phyloP scores from a whole-genome alignment of 2,329 filamentous ascomycete species.

The Ophiostoma quercus region DNA sequence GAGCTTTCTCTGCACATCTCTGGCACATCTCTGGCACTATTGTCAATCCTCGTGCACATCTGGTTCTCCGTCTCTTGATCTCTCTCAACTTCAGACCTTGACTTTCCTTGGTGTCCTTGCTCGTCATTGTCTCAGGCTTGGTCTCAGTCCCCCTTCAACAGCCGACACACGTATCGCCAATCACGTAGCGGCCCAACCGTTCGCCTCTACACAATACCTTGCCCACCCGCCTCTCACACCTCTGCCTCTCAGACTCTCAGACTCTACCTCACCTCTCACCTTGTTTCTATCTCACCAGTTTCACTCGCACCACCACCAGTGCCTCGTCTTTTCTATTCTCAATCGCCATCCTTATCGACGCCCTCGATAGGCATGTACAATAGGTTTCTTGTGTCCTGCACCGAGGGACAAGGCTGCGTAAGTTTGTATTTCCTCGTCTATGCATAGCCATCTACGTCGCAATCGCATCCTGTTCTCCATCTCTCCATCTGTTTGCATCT shows the following conservation, averaged over 20 bases:
- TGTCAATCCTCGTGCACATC: neutral
- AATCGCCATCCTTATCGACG: neutral
- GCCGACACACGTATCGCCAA: conserved; percentile 9
- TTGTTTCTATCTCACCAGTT: neutral
- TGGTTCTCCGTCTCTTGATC: neutral
- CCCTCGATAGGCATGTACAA: conserved; percentile 23
- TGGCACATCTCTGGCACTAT: neutral
- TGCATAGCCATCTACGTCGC: neutral
- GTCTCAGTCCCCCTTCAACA: conserved; percentile 6
- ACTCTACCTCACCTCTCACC: neutral
- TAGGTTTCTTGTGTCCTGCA: conserved; percentile 13
- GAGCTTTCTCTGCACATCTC: neutral
- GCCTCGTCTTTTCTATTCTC: neutral
- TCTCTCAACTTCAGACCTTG: too few relatives aligned
- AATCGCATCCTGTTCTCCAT: neutral
- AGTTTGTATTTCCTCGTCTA: conserved; percentile 18
- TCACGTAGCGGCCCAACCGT: conserved; percentile 11
- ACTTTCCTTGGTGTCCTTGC: neutral
- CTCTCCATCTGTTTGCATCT: neutral
- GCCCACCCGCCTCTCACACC: neutral
- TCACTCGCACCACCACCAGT: neutral
- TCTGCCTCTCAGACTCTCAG: too few relatives aligned
- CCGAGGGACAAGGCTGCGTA: conserved; percentile 18
- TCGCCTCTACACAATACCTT: conserved; percentile 3
- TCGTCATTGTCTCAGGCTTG: conserved; percentile 15